Percentiles rank a stretch among this genome's conserved stretches.
These are phyloP conservation scores for Auricularia auricula-judae DNA, from an alignment of 768 basidiomycete genomes.

Conservation along the genomic window DNA sequence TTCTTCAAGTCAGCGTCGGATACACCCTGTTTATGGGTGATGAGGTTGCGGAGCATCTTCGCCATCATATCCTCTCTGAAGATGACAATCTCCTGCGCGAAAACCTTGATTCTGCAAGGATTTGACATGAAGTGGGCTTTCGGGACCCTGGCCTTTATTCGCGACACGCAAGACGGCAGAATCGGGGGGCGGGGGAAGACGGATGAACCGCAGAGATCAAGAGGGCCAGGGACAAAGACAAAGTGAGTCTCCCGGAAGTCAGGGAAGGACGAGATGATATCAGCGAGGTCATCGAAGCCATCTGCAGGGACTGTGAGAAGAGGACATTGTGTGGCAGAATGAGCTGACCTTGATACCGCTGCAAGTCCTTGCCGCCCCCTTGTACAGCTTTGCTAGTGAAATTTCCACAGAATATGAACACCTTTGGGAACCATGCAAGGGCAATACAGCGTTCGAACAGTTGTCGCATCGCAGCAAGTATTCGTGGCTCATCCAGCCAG, in stretches of 20 bases:
- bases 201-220: constrained; percentile 69
- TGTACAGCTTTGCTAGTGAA: constrained; percentile 81
- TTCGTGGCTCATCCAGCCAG: constrained; percentile 85
- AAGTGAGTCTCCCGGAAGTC: constrained; percentile 76
- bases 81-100: constrained; percentile 89
- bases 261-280: constrained; percentile 75
- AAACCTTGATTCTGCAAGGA: constrained; percentile 91
- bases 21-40: constrained; percentile 76
- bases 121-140: constrained; percentile 78
- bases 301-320: constrained; percentile 35
- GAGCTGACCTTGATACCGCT: constrained; percentile 68
- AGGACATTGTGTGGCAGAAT: not conserved
- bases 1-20: constrained; percentile 73
- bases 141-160: constrained; percentile 62
- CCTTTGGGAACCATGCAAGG: constrained; percentile 74
- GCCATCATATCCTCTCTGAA: constrained; percentile 92
- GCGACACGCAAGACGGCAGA: constrained; percentile 59
- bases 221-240: constrained; percentile 88
- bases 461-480: constrained; percentile 64
- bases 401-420: constrained; percentile 90
- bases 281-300: constrained; percentile 77
- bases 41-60: constrained; percentile 82
- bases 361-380: constrained; percentile 67
- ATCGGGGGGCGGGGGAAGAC: constrained; percentile 75
- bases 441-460: constrained; percentile 88